phyloP scores from a whole-genome alignment of 163 green algal species.

The Scenedesmus sp. region DNA sequence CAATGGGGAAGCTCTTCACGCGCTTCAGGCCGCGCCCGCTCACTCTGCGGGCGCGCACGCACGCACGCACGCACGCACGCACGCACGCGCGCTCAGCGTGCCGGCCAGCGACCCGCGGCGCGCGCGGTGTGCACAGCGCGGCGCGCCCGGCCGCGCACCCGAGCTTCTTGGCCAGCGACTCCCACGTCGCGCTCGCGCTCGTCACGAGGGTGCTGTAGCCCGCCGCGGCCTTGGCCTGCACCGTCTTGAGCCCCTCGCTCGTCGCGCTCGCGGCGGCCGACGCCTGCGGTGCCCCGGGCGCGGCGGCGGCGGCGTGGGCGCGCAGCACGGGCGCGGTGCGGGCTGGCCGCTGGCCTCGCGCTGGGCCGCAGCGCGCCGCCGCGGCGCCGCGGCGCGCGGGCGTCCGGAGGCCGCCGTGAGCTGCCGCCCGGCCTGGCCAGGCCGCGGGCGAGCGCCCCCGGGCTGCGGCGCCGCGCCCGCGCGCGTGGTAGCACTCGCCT shows the following conservation, averaged over 20 bases:
- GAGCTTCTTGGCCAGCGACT: conserved; percentile 19
- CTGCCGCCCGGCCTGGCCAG: no score
- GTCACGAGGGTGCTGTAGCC: neutral
- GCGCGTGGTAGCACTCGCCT: no score
- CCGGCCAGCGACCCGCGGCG: neutral
- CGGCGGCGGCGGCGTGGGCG: neutral
- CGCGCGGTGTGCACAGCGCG: neutral
- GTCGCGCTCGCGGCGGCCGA: conserved; percentile 21
- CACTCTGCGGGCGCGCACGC: no score
- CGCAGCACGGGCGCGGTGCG: neutral
- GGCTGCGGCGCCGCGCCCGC: no score
- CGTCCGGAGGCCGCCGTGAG: no score
- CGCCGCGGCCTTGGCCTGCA: conserved; percentile 5
- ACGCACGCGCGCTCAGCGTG: neutral
- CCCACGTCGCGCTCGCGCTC: conserved; percentile 18
- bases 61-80: neutral
- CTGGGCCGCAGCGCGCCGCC: no score
- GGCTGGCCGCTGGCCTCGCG: neutral
- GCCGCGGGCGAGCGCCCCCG: no score
- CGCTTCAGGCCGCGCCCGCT: no score
- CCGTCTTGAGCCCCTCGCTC: neutral
- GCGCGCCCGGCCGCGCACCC: neutral
- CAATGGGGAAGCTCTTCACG: conserved; percentile 42
- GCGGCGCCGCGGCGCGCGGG: no score
- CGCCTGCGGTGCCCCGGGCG: neutral